These are phyloP conservation scores for Cladosporium sp. DNA, from an alignment of 2,329 filamentous ascomycete species.

Conservation along the genomic window DNA sequence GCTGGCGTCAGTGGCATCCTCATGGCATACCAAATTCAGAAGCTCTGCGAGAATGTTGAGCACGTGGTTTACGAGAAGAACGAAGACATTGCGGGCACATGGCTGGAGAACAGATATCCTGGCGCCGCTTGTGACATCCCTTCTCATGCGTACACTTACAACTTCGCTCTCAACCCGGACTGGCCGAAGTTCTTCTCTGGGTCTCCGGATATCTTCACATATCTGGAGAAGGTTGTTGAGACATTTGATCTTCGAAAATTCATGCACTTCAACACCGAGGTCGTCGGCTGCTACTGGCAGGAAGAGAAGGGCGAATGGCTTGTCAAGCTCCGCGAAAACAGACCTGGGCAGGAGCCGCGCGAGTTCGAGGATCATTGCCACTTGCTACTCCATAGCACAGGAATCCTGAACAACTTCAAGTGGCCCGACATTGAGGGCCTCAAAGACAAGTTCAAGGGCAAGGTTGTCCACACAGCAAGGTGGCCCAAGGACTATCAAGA, in stretches of 20 bases:
- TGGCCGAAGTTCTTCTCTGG: slow-evolving; percentile 53
- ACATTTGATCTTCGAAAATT: slow-evolving; percentile 54
- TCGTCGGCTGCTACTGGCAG: slow-evolving; percentile 52
- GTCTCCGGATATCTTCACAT: slow-evolving; percentile 51
- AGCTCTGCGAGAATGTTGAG: slow-evolving; percentile 48
- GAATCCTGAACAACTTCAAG: slow-evolving; percentile 38
- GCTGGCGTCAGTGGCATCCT: slow-evolving; percentile 52
- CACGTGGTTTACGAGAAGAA: slow-evolving; percentile 54
- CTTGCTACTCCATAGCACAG: slow-evolving; percentile 48
- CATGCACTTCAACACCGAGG: slow-evolving; percentile 55
- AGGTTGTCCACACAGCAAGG: slow-evolving; percentile 46
- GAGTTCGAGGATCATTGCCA: slow-evolving; percentile 50
- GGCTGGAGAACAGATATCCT: slow-evolving; percentile 48
- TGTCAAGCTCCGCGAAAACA: slow-evolving; percentile 49
- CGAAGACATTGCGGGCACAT: slow-evolving; percentile 47
- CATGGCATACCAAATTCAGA: slow-evolving; percentile 52
- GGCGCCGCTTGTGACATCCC: slow-evolving; percentile 50
- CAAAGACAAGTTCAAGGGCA: slow-evolving; percentile 47
- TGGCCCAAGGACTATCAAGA: slow-evolving; percentile 51
- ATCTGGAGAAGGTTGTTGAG: slow-evolving; percentile 52
- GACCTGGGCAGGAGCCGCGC: slow-evolving; percentile 36
- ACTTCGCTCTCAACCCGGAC: slow-evolving; percentile 49
- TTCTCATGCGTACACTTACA: slow-evolving; percentile 49
- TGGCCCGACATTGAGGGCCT: slow-evolving; percentile 45
- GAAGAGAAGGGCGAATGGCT: slow-evolving; percentile 53